Evolutionary conservation across 2,329 filamentous ascomycete species (phyloP), one percentile per base, ranked within the genome.

Genomic region (Colletotrichum lupini): DNA sequence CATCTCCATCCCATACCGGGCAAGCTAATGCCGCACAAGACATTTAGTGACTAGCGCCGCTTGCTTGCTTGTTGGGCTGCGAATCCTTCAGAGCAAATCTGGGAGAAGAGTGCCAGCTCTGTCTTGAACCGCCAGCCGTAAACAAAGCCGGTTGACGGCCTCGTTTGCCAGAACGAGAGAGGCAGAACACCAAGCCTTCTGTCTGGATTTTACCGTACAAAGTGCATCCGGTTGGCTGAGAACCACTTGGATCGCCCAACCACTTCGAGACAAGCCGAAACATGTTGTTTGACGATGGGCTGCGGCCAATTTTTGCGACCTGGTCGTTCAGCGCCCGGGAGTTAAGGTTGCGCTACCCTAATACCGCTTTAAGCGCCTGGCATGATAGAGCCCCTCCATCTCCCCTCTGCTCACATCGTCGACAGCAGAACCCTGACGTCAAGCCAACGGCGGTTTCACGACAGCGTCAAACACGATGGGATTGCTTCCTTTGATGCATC

Each of bases 211-310:
- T 16, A 4, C 12, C 3, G 14, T 30, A 46, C 7, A 30, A 35
- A 12, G 3, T 3, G 14, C 6, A 24, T 59, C 5, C 59, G 67
- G 60, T 70, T 73, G 70, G 60, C 19, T 11, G 24, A 57, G 11
- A 65, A 19, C n/a, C 46, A 42, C 62, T 67, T 28, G 42, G 62
- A 65, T 16, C 26, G 37, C 46, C 67, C 46, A 60, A 56, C 61
- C 22, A 65, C n/a, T 19, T 35, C 22, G 32, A 28, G 22, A 16
- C 7, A 24, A 28, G 59, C 60, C 55, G 61, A 73, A 70, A 65
- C 70, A 61, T 61, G 35, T 70, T 35, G 67, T 61, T 70, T 65
- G 70, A 70, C 60, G 22, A 57, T 56, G 32, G 60, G 26, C 70
- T 61, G 67, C 67, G 67, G 28, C 67, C 70, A 65, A 28, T 61